phyloP scores from a whole-genome alignment of 1,284 basidiomycete species.

The Cutaneotrichosporon sp. region DNA sequence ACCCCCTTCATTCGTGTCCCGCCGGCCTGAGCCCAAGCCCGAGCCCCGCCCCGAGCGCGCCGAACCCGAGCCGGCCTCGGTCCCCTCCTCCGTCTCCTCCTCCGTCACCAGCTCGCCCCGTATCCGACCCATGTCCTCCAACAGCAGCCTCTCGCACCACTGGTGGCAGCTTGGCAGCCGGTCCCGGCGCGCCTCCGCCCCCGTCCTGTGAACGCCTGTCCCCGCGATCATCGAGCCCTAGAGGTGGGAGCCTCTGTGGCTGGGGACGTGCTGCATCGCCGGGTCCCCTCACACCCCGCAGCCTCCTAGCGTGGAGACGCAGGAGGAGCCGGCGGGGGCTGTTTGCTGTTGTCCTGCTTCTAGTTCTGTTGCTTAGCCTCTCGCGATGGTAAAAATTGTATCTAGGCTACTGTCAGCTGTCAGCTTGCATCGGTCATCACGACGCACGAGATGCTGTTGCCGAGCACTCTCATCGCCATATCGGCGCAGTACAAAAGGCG shows the following conservation, averaged over 20 bases:
- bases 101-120: background rate
- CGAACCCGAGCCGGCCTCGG: background rate
- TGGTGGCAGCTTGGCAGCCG: slow-evolving; percentile 2
- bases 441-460: too few species aligned
- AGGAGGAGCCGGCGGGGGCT: background rate
- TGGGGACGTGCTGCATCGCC: background rate
- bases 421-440: too few species aligned
- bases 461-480: too few species aligned
- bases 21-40: background rate
- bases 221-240: background rate
- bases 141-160: slow-evolving; percentile 1
- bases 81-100: background rate
- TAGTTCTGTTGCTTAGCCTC: slow-evolving; percentile 2
- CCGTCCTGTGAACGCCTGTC: background rate
- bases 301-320: background rate
- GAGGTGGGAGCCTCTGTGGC: background rate
- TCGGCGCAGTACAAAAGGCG: too few species aligned
- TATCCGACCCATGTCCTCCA: slow-evolving; percentile 4
- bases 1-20: background rate
- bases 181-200: background rate
- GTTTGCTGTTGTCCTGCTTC: slow-evolving; percentile 4
- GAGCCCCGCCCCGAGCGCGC: background rate
- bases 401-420: background rate
- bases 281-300: background rate
- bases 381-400: slow-evolving; percentile 5